phyloP scores from a whole-genome alignment of 108 stramenopile genomes.

The Aurantiochytrium sp. region DNA sequence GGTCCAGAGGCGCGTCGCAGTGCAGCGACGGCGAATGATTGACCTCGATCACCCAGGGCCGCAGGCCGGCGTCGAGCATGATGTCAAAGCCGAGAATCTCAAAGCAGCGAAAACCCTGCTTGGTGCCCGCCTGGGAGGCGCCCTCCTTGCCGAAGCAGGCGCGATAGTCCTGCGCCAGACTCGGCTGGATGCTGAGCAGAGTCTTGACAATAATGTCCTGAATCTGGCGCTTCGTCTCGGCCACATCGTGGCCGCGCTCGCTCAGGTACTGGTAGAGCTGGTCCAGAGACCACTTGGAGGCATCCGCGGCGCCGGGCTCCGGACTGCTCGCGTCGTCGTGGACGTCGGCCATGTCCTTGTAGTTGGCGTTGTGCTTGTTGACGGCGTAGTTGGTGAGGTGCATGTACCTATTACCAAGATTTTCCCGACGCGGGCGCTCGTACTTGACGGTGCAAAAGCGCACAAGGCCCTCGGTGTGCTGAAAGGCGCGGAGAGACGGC shows the following conservation, averaged over 20 bases:
- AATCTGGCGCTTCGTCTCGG: background rate
- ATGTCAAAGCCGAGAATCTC: slow-evolving; percentile 45
- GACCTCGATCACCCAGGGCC: slow-evolving; percentile 36
- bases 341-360: background rate
- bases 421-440: slow-evolving; percentile 51
- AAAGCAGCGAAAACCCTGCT: slow-evolving; percentile 37
- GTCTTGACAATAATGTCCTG: slow-evolving; percentile 39
- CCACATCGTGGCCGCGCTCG: background rate
- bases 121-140: background rate
- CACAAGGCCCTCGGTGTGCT: slow-evolving; percentile 64
- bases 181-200: slow-evolving; percentile 33
- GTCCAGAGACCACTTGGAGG: slow-evolving; percentile 35
- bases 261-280: slow-evolving; percentile 29
- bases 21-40: slow-evolving; percentile 39
- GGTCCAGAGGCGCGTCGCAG: slow-evolving; percentile 20
- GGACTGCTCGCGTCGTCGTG: background rate
- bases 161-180: slow-evolving; percentile 21
- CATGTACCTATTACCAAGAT: slow-evolving; percentile 68
- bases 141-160: slow-evolving; percentile 1
- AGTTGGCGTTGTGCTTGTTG: slow-evolving; percentile 50
- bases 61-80: slow-evolving; percentile 21
- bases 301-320: background rate
- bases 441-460: slow-evolving; percentile 72
- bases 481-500: slow-evolving; percentile 64
- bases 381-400: slow-evolving; percentile 82